Conservation (phyloP, 2,329 filamentous ascomycete genomes). For the Diaporthe eres region DNA sequence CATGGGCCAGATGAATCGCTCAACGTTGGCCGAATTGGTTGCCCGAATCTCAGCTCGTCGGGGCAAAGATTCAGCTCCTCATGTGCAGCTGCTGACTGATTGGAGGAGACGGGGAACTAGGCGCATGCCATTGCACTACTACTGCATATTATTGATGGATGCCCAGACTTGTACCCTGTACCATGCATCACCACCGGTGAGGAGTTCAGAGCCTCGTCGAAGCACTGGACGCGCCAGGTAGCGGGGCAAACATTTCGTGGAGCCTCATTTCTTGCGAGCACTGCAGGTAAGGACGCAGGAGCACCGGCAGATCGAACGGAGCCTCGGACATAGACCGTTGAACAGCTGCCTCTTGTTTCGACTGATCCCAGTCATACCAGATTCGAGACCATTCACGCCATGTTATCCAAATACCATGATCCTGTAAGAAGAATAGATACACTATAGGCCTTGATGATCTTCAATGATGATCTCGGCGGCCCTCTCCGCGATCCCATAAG, state of each 20-base stretch:
- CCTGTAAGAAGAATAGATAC: neutral
- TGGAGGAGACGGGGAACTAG: neutral
- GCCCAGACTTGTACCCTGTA: neutral
- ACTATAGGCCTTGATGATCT: neutral
- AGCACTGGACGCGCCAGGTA: neutral
- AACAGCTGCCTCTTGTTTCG: neutral
- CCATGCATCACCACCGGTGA: neutral
- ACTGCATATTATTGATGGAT: neutral
- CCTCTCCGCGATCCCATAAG: constrained; percentile 35
- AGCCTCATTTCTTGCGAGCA: neutral
- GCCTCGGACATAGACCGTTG: neutral
- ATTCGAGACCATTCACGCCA: neutral
- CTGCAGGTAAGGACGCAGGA: neutral
- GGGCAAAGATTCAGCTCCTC: neutral
- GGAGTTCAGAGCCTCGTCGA: neutral
- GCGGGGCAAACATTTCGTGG: neutral
- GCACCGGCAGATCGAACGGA: neutral
- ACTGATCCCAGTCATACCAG: neutral
- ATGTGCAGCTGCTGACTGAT: neutral
- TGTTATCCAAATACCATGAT: no score
- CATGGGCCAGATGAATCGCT: neutral
- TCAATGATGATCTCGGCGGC: constrained; percentile 27
- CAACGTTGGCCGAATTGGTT: neutral
- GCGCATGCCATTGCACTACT: neutral
- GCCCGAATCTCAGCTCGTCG: neutral